Conservation (phyloP, 176 grass and related monocot species). For the Thalia dealbata region DNA sequence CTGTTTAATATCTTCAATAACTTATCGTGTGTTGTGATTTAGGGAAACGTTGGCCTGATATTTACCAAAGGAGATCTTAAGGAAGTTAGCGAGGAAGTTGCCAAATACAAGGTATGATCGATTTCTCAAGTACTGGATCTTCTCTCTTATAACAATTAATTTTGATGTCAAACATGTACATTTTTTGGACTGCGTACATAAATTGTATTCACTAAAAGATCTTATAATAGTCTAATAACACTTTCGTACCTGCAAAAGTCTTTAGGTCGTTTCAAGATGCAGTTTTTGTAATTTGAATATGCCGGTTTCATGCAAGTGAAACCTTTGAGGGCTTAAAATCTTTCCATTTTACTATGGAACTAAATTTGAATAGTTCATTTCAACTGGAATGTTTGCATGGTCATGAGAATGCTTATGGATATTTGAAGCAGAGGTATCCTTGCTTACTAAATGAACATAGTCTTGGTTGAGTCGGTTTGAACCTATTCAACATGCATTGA, state of each 20-base stretch:
- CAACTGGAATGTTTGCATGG: no score
- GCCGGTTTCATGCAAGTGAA: not conserved
- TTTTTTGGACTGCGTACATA: not conserved
- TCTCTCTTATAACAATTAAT: not conserved
- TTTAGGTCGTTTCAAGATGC: not conserved
- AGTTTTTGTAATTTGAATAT: not conserved
- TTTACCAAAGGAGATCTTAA: constrained; percentile 18
- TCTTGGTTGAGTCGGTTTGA: no score
- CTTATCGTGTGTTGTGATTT: not conserved
- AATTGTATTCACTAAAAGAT: no score
- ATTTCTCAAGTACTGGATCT: no score
- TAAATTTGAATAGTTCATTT: not conserved
- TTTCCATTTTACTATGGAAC: not conserved
- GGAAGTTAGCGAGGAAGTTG: constrained; percentile 13
- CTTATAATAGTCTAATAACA: no score
- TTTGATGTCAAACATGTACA: not conserved
- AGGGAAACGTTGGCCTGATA: constrained; percentile 15
- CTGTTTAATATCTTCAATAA: no score
- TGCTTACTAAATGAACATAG: no score
- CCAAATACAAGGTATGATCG: constrained; percentile 3
- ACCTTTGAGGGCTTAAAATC: not conserved
- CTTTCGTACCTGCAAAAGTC: no score
- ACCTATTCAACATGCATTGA: no score
- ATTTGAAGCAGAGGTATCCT: no score
- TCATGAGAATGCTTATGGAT: no score